Evolutionary conservation across 768 basidiomycete species (phyloP).

Genomic region (Coprinellus aureogranulatus): DNA sequence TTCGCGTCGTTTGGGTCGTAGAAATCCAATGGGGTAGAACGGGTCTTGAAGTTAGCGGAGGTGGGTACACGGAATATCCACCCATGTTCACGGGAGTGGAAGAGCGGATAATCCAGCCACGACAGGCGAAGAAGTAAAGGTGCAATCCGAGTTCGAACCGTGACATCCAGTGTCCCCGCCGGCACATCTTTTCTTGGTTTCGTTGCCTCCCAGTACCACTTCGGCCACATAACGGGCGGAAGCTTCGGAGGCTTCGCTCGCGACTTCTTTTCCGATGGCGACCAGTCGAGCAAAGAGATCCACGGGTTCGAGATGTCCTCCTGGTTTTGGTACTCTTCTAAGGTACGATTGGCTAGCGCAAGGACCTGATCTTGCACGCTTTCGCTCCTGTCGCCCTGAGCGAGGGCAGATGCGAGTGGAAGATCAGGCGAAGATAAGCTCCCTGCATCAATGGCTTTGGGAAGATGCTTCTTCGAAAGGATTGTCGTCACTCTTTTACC

Average conservation of each 20-base stretch:
- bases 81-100: conserved; percentile 81
- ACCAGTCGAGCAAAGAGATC: conserved; percentile 72
- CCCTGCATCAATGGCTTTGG: conserved; percentile 42
- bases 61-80: conserved; percentile 85
- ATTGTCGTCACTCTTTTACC: conserved; percentile 43
- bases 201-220: conserved; percentile 94
- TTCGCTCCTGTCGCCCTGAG: conserved; percentile 37
- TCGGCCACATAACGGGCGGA: conserved; percentile 75
- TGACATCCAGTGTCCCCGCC: conserved; percentile 79
- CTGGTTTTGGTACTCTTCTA: conserved; percentile 18
- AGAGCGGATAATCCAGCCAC: conserved; percentile 85
- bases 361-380: conserved; percentile 35
- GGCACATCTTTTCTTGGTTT: conserved; percentile 65
- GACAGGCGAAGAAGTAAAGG: conserved; percentile 83
- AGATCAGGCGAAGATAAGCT: conserved; percentile 38
- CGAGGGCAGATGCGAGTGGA: conserved; percentile 47
- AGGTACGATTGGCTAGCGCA: conserved; percentile 37
- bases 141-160: conserved; percentile 76
- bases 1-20: conserved; percentile 59
- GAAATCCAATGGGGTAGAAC: conserved; percentile 51
- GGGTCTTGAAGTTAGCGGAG: conserved; percentile 42
- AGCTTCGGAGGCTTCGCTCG: conserved; percentile 38
- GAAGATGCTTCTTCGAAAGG: conserved; percentile 46
- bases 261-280: conserved; percentile 30
- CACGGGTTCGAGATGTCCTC: conserved; percentile 44